Evolutionary conservation across 179 eudicot species (phyloP), one percentile per base, ranked within the genome.

Genomic region (Pouteria campechiana): DNA sequence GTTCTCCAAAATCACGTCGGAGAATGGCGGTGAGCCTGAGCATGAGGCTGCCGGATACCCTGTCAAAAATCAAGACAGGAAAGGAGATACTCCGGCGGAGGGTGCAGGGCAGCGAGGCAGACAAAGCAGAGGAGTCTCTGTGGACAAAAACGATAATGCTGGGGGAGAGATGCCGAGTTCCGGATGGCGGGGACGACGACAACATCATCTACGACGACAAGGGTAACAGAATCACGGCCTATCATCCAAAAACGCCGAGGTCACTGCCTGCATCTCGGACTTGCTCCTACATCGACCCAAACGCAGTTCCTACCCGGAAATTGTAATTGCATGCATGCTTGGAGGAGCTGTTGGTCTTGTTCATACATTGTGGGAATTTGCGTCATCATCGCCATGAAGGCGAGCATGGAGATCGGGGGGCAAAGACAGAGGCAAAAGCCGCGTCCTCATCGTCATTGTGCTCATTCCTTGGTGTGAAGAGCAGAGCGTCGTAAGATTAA

Each of bases 121-220:
- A 5, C 7, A 13, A 55, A 58, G 3, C 54, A 28, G 3, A 48
- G 12, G 93, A 89, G 20, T 84, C 93, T 1, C 18, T 89, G 6
- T 89, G 78, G 93, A 67, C 71, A 41, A 89, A 84, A 60, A 67
- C 65, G 24, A 89, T 89, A 15, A 75, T 89, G 13, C 20, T 81
- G 31, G 97, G 97, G 2, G 97, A 81, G 33, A 81, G 66, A 52
- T 89, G 97, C 46, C 67, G 69, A 45, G 81, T 74, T 17, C 83
- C 76, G 1, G 57, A 63, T 4, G 83, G 67, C 3, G 86, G 67
- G 3, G 73, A 64, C 3, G 88, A 70, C 7, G 38, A n/a, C n/a
- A n/a, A 46, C 0, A 24, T 63, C 13, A 4, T 58, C 29, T 46
- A 41, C 10, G 74, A 68, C 28, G 74, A 67, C 8, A 57, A 63